phyloP scores from a whole-genome alignment of 1,139 yeast species.

The Suhomyces chickasaworum region DNA sequence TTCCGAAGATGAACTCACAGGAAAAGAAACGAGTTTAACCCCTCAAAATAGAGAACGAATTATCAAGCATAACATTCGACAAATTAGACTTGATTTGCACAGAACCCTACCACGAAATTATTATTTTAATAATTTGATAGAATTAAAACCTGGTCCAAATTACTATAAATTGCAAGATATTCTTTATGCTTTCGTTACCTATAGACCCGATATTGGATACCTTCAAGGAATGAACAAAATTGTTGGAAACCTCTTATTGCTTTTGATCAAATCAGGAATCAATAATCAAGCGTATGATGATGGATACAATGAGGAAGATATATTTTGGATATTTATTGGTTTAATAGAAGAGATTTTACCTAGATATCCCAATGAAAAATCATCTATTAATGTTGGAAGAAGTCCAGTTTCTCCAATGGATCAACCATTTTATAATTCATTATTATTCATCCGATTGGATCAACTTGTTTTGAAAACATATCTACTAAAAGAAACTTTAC shows the following conservation, averaged over 20 bases:
- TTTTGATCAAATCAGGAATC: slow-evolving; percentile 21
- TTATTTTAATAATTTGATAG: slow-evolving; percentile 43
- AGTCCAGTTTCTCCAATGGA: background rate
- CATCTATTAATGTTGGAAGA: background rate
- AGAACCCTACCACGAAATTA: slow-evolving; percentile 60
- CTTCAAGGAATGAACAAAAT: slow-evolving; percentile 68
- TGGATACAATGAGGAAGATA: slow-evolving; percentile 48
- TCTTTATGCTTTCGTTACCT: slow-evolving; percentile 54
- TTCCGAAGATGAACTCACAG: slow-evolving; percentile 1
- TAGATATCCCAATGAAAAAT: slow-evolving; percentile 23
- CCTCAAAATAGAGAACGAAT: slow-evolving; percentile 5
- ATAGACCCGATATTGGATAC: slow-evolving; percentile 55
- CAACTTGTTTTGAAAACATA: slow-evolving; percentile 29
- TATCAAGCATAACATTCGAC: slow-evolving; percentile 37
- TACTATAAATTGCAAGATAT: slow-evolving; percentile 50
- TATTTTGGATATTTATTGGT: slow-evolving; percentile 58
- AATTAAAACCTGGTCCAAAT: slow-evolving; percentile 56
- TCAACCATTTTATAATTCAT: slow-evolving; percentile 29
- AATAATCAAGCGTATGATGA: slow-evolving; percentile 19
- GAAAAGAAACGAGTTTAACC: background rate
- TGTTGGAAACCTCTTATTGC: slow-evolving; percentile 53
- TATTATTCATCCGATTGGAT: slow-evolving; percentile 45
- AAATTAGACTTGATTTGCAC: slow-evolving; percentile 56
- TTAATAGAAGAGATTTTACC: slow-evolving; percentile 57
- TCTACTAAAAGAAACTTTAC: slow-evolving; percentile 33